A percentile compares a stretch with the other conserved stretches of the same genome.
Evolutionary conservation across 331 rosid species (phyloP).

Genomic region (Cydonia oblonga): DNA sequence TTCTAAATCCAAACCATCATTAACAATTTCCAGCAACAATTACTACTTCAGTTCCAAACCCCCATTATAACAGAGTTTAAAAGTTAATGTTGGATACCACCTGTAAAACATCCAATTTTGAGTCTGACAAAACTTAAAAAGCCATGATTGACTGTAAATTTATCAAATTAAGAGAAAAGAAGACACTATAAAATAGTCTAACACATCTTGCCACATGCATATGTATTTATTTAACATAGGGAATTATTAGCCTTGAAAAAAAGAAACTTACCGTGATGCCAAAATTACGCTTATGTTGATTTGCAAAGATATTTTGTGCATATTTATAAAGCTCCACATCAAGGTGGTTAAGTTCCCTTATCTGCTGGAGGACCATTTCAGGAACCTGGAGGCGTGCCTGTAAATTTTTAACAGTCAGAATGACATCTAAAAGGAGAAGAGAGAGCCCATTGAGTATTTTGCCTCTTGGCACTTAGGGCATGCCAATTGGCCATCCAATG

Average conservation of each 20-base stretch:
- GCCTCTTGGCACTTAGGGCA: background rate
- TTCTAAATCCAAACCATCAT: background rate
- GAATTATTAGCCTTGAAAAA: background rate
- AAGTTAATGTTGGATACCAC: background rate
- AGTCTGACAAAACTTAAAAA: background rate
- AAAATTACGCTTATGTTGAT: conserved; percentile 34
- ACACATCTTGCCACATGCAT: background rate
- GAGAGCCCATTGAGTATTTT: background rate
- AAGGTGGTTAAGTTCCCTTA: conserved; percentile 63
- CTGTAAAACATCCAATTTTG: background rate
- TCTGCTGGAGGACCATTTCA: conserved; percentile 46
- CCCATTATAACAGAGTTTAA: background rate
- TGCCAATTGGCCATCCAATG: background rate
- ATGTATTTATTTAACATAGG: background rate
- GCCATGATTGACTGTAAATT: background rate
- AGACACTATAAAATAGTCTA: background rate
- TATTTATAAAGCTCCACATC: conserved; percentile 75
- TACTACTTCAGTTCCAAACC: background rate
- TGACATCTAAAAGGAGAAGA: background rate
- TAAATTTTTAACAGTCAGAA: conserved; percentile 6
- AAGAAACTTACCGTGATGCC: conserved; percentile 36
- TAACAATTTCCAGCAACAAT: background rate
- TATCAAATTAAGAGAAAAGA: background rate
- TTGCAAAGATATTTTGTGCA: conserved; percentile 52
- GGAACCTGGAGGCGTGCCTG: conserved; percentile 74